Conservation (phyloP, 2,329 filamentous ascomycete genomes). For the Curvularia spicifera region DNA sequence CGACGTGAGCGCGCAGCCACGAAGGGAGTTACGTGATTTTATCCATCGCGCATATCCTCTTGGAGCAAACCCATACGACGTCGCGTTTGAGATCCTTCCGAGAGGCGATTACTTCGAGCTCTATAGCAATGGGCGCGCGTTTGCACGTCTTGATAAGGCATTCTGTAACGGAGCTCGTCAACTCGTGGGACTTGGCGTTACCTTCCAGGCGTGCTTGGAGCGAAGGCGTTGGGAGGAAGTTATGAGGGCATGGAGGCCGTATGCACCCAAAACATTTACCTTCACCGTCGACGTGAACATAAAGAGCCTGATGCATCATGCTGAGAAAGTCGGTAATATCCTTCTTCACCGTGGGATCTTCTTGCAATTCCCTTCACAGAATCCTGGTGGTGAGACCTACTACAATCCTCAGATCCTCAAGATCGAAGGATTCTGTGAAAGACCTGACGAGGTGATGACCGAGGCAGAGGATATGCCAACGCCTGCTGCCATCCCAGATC, state of each 20-base stretch:
- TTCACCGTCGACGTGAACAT: conserved; percentile 15
- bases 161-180: conserved; percentile 13
- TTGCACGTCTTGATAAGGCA: conserved; percentile 15
- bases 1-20: conserved; percentile 10
- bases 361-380: conserved; percentile 10
- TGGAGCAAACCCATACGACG: neutral
- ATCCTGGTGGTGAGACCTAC: conserved; percentile 11
- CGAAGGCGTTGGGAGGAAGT: conserved; percentile 5
- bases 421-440: conserved; percentile 13
- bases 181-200: conserved; percentile 8
- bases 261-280: neutral
- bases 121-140: neutral
- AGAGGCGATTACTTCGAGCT: conserved; percentile 14
- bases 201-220: conserved; percentile 6
- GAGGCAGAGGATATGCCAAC: conserved; percentile 8
- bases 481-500: neutral
- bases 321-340: conserved; percentile 16
- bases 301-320: conserved; percentile 13
- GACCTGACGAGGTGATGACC: conserved; percentile 5
- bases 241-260: neutral
- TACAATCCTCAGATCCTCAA: conserved; percentile 20
- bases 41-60: neutral
- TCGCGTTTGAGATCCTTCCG: neutral
- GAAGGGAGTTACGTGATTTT: neutral
- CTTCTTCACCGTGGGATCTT: conserved; percentile 10